Conservation (phyloP, 768 basidiomycete genomes). For the Porpolomopsis calyptriformis region DNA sequence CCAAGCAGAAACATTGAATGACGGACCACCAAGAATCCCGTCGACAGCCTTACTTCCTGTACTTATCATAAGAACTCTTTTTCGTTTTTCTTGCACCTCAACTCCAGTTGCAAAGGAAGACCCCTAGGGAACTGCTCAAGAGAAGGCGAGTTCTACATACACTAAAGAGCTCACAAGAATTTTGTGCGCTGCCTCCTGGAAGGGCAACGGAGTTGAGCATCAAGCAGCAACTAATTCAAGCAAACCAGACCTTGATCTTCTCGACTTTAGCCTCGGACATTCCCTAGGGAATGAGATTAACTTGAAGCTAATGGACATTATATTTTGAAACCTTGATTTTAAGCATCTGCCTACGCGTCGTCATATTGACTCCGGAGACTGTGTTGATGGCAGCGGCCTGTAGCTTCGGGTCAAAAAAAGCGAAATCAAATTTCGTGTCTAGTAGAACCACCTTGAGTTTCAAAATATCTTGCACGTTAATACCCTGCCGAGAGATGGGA, state of each 20-base stretch:
- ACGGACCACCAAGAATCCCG: constrained; percentile 71
- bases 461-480: constrained; percentile 89
- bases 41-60: constrained; percentile 93
- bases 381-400: constrained; percentile 77
- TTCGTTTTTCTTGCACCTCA: constrained; percentile 80
- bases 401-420: constrained; percentile 4
- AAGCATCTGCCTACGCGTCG: constrained; percentile 75
- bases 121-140: constrained; percentile 32
- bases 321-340: constrained; percentile 72
- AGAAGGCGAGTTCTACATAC: neutral
- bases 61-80: constrained; percentile 71
- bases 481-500: constrained; percentile 46
- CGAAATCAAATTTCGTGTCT: constrained; percentile 4
- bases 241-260: constrained; percentile 68
- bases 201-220: neutral
- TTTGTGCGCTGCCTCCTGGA: constrained; percentile 82
- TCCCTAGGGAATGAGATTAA: constrained; percentile 39
- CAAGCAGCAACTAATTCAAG: neutral
- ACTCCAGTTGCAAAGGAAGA: constrained; percentile 87
- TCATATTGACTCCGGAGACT: constrained; percentile 83
- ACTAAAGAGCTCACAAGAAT: constrained; percentile 45
- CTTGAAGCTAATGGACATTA: constrained; percentile 7
- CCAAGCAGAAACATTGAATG: neutral
- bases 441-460: constrained; percentile 64
- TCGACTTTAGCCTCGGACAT: constrained; percentile 97